Base-by-base conservation (phyloP, 495 filamentous ascomycete species). In the Penicillium ochrochloron region DNA sequence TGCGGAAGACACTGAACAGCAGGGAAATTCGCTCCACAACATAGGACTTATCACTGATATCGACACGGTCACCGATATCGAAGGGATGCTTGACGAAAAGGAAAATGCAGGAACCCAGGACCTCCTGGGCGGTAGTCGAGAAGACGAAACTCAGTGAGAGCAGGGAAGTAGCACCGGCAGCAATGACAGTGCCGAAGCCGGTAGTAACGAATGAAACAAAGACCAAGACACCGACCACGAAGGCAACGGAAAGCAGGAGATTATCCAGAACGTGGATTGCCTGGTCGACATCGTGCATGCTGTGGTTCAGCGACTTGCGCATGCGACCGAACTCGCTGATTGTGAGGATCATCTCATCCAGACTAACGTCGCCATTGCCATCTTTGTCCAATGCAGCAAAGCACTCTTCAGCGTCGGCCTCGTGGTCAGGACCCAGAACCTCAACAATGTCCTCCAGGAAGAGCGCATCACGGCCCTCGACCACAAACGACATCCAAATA, bases 401-500 rank as follows among this genome's bases (percentile, higher is more conserved):
- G 67, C 88, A 90, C 75, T 96, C 93, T 39, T 92, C 86, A 12
- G 95, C 95, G 57, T 95, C 91, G 0, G 80, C 78, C 48, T 86
- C 82, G 58, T 89, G 85, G 7, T 86, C 85, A 1, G 82, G 76
- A 2, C 95, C 95, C 59, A 99, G 87, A 10, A 97, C 94, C 71
- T 98, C 95, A 12, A 87, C 61, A 53, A 99, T 82, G 70, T 99
- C 95, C 9, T 96, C 92, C 31, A 83, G 73, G 64, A 83, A 93
- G 31, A 99, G 81, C 8, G 90, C 79, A 44, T 96, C 90, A 46
- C 88, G 87, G 51, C 92, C 94, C 75, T 97, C 94, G 17, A 93
- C 86, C 12, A 97, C 95, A 72, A 97, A 97, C 2, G 93, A 97
- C 92, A 97, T 97, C 95, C 95, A 99, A 62, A 99, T 87, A 73